phyloP scores from a whole-genome alignment of 805 yeast genomes.

The Limtongozyma cylindracea region DNA sequence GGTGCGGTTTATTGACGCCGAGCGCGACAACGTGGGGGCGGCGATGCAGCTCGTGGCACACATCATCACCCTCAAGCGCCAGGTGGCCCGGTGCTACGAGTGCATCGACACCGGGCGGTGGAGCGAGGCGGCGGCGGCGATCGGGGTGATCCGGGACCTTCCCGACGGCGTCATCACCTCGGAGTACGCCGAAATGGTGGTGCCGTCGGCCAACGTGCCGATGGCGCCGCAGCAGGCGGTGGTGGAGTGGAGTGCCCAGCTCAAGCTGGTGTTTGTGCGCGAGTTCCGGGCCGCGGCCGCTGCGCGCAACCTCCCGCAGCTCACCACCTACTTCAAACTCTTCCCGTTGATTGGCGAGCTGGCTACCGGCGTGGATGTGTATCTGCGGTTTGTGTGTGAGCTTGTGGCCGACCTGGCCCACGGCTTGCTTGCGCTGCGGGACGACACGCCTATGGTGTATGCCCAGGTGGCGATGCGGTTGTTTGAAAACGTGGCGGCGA shows the following conservation, averaged over 20 bases:
- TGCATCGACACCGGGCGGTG: conserved; percentile 50
- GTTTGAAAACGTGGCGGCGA: conserved; percentile 64
- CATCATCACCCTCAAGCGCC: conserved; percentile 38
- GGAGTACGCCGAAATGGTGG: conserved; percentile 55
- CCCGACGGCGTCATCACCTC: too few species aligned
- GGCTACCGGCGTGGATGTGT: conserved; percentile 48
- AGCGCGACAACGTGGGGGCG: conserved; percentile 33
- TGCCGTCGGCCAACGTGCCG: conserved; percentile 72
- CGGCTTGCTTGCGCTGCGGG: too few species aligned
- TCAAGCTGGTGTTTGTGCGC: conserved; percentile 27
- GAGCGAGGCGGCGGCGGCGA: conserved; percentile 66
- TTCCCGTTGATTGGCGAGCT: conserved; percentile 70
- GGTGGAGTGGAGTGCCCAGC: conserved; percentile 26
- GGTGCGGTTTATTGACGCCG: conserved; percentile 45
- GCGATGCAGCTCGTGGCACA: conserved; percentile 40
- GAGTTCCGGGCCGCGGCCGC: conserved; percentile 54
- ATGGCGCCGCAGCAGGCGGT: conserved; percentile 43
- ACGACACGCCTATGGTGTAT: conserved; percentile 17
- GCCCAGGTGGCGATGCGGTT: conserved; percentile 38
- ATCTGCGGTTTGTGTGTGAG: conserved; percentile 68
- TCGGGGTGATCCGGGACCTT: too few species aligned
- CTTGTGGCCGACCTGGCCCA: conserved; percentile 66
- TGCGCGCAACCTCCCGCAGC: conserved; percentile 32
- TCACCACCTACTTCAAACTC: conserved; percentile 61
- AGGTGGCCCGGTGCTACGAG: conserved; percentile 35